phyloP scores from a whole-genome alignment of 257 asterid species.

The Solanum infundibuliforme region DNA sequence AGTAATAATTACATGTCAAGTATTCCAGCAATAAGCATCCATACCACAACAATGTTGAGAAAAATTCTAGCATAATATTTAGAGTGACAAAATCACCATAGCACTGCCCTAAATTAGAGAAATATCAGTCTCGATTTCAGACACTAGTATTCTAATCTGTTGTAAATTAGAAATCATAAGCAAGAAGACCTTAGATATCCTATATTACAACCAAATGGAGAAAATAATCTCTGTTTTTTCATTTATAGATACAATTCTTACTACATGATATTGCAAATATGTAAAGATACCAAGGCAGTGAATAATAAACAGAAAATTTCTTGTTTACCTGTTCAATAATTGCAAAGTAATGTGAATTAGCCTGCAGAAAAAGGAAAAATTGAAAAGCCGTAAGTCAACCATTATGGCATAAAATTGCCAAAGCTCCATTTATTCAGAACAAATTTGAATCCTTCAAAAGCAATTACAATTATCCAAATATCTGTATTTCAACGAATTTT shows the following conservation, averaged over 20 bases:
- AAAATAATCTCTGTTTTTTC: neutral
- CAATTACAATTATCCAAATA: neutral
- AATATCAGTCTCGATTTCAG: neutral
- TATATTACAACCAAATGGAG: neutral
- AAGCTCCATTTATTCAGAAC: neutral
- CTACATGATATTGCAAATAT: neutral
- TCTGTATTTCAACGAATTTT: neutral
- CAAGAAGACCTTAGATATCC: neutral
- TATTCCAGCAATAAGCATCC: neutral
- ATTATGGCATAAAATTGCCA: neutral
- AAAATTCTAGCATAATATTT: neutral
- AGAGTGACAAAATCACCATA: neutral
- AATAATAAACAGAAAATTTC: neutral
- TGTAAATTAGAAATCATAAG: constrained; percentile 5
- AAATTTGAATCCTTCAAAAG: neutral
- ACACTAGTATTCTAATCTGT: neutral
- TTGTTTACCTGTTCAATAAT: constrained; percentile 86
- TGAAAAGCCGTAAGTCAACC: constrained; percentile 11
- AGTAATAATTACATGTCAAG: neutral
- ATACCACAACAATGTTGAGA: neutral
- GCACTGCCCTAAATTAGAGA: neutral
- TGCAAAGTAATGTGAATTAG: constrained; percentile 95
- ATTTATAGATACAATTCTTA: neutral
- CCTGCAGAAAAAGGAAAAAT: constrained; percentile 48
- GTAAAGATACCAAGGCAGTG: neutral